These are phyloP conservation scores for Jaltomata sinuosa DNA, from an alignment of 257 asterid genomes.

Conservation along the genomic window DNA sequence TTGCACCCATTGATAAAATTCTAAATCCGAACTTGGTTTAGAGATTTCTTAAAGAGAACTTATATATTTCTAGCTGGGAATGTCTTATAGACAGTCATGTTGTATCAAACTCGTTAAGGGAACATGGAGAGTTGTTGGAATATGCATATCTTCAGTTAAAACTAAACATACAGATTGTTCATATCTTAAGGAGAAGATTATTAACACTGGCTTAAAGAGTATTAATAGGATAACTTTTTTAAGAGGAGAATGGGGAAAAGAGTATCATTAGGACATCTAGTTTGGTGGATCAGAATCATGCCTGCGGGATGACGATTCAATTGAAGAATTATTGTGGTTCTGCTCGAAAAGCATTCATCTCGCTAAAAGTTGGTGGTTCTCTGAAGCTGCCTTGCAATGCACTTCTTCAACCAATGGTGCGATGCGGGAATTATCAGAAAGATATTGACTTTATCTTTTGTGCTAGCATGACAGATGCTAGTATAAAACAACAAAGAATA, in stretches of 20 bases:
- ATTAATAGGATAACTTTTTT: background rate
- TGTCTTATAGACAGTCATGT: background rate
- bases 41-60: background rate
- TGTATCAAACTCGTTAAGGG: background rate
- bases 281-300: background rate
- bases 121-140: background rate
- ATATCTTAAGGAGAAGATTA: background rate
- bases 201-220: background rate
- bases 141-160: background rate
- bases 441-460: background rate
- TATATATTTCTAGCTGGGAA: background rate
- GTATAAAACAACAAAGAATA: background rate
- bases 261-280: background rate
- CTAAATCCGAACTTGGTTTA: background rate
- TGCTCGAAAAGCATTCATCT: background rate
- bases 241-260: background rate
- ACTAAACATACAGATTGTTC: background rate
- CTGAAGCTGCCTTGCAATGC: background rate
- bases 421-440: background rate
- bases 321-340: background rate
- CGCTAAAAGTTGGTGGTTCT: background rate
- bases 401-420: background rate
- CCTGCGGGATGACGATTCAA: background rate
- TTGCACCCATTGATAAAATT: background rate
- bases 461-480: background rate